Evolutionary conservation across 192 early-diverging fungal genomes (phyloP).

Genomic region (Coemansia sp.): DNA sequence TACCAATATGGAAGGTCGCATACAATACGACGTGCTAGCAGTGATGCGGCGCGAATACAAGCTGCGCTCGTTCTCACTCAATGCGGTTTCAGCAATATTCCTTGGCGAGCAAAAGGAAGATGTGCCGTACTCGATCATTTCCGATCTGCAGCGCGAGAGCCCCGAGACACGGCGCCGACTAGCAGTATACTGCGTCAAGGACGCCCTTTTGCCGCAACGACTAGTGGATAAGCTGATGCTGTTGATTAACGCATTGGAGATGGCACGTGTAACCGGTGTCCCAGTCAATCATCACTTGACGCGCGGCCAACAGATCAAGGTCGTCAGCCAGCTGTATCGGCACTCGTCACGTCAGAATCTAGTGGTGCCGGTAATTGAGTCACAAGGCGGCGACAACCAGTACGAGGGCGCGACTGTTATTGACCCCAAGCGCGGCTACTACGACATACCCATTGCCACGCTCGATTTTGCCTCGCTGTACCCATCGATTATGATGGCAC

Average conservation of each 20-base stretch:
- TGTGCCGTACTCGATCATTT: conserved; percentile 97
- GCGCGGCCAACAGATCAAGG: conserved; percentile 97
- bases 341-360: conserved; percentile 78
- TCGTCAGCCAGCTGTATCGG: conserved; percentile 94
- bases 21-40: conserved; percentile 90
- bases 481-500: conserved; percentile 99
- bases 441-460: conserved; percentile 94
- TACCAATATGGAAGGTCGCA: conserved; percentile 87
- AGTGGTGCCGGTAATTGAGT: conserved; percentile 84
- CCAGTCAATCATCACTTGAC: conserved; percentile 91
- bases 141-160: conserved; percentile 94
- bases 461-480: conserved; percentile 98
- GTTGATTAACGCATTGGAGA: conserved; percentile 95
- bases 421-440: conserved; percentile 91
- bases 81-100: conserved; percentile 94
- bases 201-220: conserved; percentile 90
- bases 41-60: conserved; percentile 97
- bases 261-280: conserved; percentile 97
- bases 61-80: conserved; percentile 91
- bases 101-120: conserved; percentile 98
- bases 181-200: conserved; percentile 97
- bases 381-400: conserved; percentile 80
- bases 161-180: conserved; percentile 90
- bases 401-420: conserved; percentile 97
- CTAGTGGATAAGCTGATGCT: conserved; percentile 98